Conservation (phyloP, 805 yeast species). For the Schizosaccharomyces cryophilus region DNA sequence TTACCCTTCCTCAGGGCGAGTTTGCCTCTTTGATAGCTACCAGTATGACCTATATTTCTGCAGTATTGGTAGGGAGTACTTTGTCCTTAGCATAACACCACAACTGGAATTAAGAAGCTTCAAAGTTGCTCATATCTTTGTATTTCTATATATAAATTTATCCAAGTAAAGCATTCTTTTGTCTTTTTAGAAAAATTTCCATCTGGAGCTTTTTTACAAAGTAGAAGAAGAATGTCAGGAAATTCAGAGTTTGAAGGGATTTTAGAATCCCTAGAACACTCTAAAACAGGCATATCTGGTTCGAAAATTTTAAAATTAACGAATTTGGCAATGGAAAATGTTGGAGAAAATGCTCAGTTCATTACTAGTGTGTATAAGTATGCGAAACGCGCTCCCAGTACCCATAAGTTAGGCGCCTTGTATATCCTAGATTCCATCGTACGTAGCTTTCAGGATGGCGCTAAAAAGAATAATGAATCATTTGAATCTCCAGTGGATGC, state of each 20-base stretch:
- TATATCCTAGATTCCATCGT: constrained; percentile 84
- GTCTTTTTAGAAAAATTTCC: too few relatives aligned
- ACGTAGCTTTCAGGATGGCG: constrained; percentile 58
- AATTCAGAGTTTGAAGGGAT: background rate
- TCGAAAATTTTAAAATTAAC: background rate
- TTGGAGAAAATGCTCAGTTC: background rate
- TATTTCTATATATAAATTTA: too few relatives aligned
- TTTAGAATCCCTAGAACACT: background rate
- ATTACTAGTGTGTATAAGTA: constrained; percentile 26
- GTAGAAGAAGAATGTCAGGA: background rate
- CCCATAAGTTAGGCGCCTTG: constrained; percentile 74
- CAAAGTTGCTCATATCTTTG: too few relatives aligned
- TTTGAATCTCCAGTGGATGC: constrained; percentile 46
- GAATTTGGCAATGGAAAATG: background rate
- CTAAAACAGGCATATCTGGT: background rate
- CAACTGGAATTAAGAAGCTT: too few relatives aligned
- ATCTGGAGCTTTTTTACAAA: too few relatives aligned
- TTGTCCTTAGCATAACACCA: too few relatives aligned
- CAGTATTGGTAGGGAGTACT: too few relatives aligned
- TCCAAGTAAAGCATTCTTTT: too few relatives aligned
- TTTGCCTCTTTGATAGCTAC: too few relatives aligned
- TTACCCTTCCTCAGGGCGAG: too few relatives aligned
- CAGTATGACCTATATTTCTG: too few relatives aligned
- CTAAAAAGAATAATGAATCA: constrained; percentile 28
- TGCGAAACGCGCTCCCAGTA: constrained; percentile 45